phyloP scores from a whole-genome alignment of 2,329 filamentous ascomycete genomes.

The Colletotrichum sp. region DNA sequence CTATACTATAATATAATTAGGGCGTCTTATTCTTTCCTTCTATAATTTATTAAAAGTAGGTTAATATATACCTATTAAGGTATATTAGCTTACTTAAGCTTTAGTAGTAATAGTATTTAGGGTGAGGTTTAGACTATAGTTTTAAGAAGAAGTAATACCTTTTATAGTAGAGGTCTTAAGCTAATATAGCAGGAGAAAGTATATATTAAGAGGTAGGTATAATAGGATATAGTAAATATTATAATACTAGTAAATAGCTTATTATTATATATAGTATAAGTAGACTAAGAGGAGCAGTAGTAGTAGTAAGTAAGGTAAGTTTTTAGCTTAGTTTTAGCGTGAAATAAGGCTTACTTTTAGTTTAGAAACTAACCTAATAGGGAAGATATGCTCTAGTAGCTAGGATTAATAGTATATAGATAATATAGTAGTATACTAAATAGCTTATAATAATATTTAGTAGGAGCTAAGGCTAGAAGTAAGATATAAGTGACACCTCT shows the following conservation, averaged over 20 bases:
- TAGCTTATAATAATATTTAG: no score
- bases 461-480: no score
- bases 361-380: no score
- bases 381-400: rapidly evolving
- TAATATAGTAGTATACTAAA: background rate
- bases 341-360: no score
- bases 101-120: background rate
- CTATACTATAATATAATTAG: background rate
- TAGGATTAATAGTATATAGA: background rate
- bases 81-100: background rate
- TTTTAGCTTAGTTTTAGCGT: no score
- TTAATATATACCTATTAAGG: background rate
- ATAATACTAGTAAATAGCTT: background rate
- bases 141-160: background rate
- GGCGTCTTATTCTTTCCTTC: rapidly evolving
- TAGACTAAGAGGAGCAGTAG: background rate
- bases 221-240: no score
- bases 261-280: background rate
- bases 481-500: no score
- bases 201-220: no score
- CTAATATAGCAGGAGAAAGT: no score
- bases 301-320: no score
- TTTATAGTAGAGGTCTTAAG: no score
- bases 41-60: background rate
- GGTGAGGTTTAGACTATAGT: background rate